Conservation (phyloP, 2,329 filamentous ascomycete genomes). For the Aureobasidium sp. region DNA sequence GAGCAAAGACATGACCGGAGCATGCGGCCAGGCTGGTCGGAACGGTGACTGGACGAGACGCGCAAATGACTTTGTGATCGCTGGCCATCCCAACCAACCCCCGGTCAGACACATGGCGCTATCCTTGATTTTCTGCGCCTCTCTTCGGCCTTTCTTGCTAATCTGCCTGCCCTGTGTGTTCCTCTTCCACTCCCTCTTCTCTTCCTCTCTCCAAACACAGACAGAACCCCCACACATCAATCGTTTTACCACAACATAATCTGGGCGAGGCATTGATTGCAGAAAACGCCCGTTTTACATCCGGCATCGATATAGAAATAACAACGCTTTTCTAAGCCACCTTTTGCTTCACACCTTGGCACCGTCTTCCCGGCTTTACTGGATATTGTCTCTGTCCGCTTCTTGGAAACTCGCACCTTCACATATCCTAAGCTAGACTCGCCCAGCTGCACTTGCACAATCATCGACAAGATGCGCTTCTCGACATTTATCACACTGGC, state of each 20-base stretch:
- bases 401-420: background rate
- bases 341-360: slow-evolving; percentile 2
- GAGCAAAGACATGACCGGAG: background rate
- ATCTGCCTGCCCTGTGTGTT: background rate
- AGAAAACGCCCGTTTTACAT: background rate
- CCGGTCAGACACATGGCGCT: slow-evolving; percentile 1
- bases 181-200: background rate
- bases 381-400: background rate
- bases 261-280: background rate
- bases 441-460: background rate
- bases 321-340: slow-evolving; percentile 2
- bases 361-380: background rate
- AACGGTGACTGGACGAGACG: background rate
- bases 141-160: background rate
- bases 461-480: slow-evolving; percentile 4
- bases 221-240: background rate
- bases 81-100: background rate
- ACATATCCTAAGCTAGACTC: background rate
- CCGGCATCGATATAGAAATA: slow-evolving; percentile 1
- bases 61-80: background rate
- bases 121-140: slow-evolving; percentile 6
- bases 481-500: background rate
- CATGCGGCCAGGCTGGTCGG: background rate
- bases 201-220: background rate
- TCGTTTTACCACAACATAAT: background rate